Evolutionary conservation across 345 rosid genomes (phyloP), one percentile per base, ranked within the genome.

Genomic region (Gossypium raimondii): DNA sequence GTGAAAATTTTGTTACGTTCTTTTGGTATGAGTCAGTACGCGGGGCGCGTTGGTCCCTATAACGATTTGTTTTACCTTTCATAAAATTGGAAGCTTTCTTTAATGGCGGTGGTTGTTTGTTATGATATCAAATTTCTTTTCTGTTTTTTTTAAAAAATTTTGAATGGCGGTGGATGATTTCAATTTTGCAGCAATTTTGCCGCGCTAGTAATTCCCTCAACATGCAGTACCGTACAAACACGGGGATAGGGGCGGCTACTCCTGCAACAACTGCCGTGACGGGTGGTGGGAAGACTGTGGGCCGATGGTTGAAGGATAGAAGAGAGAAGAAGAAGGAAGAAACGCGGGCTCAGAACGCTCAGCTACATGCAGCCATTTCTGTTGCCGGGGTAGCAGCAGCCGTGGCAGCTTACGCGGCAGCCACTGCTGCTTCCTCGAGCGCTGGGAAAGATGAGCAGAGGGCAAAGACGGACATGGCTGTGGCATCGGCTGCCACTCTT

Each of bases 331-430:
- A 89, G 71, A 94, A 86, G 70, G 98, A 94, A 79, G 97, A 94
- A 78, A 73, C 86, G 3, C 79, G 97, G 11, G 90, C 93, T 6
- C 93, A 86, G 3, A 94, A 90, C 64, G 97, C 98, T 0, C 98
- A 92, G 77, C 84, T 94, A 4, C 97, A 90, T 14, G 97, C 97
- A 0, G 87, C 97, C 1, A 79, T 94, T 18, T 86, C 97, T 0
- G 97, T 94, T 0, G 97, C 97, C 0, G 92, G 94, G 3, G 94
- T 94, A 0, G 97, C 98, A 0, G 90, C 98, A 0, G 97, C 98
- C 0, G 86, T 94, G 25, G 98, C 98, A 10, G 93, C 98, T 1
- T 89, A 87, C 0, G 98, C 97, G 0, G 91, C 97, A 0, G 95
- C 97, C 2, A 89, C 93, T 0, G 97, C 97, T 0, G 89, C 92